phyloP scores from a whole-genome alignment of 352 stramenopile species.

The Pythium myriotylum region DNA sequence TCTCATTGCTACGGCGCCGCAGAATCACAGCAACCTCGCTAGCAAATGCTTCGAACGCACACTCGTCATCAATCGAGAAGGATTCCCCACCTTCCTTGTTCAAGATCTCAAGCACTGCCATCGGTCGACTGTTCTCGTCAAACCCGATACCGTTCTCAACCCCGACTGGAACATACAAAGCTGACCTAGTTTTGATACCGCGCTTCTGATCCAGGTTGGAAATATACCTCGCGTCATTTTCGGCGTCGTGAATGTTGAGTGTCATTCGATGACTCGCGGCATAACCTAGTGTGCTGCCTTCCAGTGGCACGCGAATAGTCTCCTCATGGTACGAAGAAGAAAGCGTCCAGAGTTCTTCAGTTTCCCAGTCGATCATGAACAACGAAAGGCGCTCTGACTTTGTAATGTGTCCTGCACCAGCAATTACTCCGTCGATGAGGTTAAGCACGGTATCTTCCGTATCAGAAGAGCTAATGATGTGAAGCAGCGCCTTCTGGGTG shows the following conservation, averaged over 20 bases:
- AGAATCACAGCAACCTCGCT: constrained; percentile 87
- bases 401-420: constrained; percentile 79
- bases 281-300: constrained; percentile 59
- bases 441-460: constrained; percentile 85
- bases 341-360: constrained; percentile 79
- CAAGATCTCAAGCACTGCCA: constrained; percentile 89
- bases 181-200: constrained; percentile 64
- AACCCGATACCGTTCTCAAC: constrained; percentile 50
- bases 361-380: constrained; percentile 87
- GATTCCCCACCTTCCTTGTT: constrained; percentile 76
- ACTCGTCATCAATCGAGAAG: constrained; percentile 87
- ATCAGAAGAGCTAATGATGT: constrained; percentile 85
- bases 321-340: constrained; percentile 77
- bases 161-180: constrained; percentile 86
- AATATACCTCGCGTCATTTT: constrained; percentile 62
- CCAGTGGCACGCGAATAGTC: constrained; percentile 62
- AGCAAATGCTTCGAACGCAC: constrained; percentile 83
- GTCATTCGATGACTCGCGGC: constrained; percentile 63
- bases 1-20: constrained; percentile 80
- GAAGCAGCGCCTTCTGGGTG: constrained; percentile 81
- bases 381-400: constrained; percentile 75
- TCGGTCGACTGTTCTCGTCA: constrained; percentile 51
- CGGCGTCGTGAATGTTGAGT: constrained; percentile 71
- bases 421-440: constrained; percentile 83
- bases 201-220: constrained; percentile 53